These are phyloP conservation scores for Vitis amurensis DNA, from an alignment of 164 flowering plant genomes.

Conservation along the genomic window DNA sequence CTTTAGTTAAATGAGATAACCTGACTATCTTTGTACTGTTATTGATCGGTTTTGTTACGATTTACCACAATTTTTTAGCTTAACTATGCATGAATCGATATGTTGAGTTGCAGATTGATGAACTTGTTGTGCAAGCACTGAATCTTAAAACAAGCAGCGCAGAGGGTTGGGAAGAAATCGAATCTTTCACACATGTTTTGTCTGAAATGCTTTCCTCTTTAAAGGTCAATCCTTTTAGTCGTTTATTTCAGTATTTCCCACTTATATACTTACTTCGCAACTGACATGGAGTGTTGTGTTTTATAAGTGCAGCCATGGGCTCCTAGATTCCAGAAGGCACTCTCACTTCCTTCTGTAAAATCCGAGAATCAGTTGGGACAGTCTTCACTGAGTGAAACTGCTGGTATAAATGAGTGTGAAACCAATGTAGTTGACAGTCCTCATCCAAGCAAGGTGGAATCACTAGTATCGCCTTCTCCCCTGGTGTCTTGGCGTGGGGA, in stretches of 20 bases:
- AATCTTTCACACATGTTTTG: slow-evolving; percentile 59
- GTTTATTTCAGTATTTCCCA: not conserved
- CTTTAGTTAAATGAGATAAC: too few species aligned
- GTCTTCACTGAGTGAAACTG: slow-evolving; percentile 16
- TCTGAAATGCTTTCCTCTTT: slow-evolving; percentile 64
- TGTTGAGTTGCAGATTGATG: slow-evolving; percentile 57
- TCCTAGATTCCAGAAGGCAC: slow-evolving; percentile 56
- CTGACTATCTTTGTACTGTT: too few species aligned
- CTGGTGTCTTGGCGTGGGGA: slow-evolving; percentile 92
- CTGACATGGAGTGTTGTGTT: slow-evolving; percentile 10
- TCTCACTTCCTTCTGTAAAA: slow-evolving; percentile 28
- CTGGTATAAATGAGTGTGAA: slow-evolving; percentile 22
- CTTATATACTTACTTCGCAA: not conserved
- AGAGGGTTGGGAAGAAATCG: slow-evolving; percentile 56
- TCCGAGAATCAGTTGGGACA: slow-evolving; percentile 25
- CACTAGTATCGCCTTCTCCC: slow-evolving; percentile 85
- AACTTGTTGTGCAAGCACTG: slow-evolving; percentile 69
- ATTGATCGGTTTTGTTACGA: not conserved
- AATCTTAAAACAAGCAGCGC: slow-evolving; percentile 33
- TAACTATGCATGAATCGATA: not conserved
- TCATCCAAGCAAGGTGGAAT: slow-evolving; percentile 30
- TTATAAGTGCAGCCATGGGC: slow-evolving; percentile 65
- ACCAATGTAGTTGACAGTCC: slow-evolving; percentile 34
- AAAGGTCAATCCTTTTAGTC: slow-evolving; percentile 44
- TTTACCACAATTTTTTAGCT: not conserved